phyloP scores from a whole-genome alignment of 1,284 basidiomycete species.

The Malassezia sp. region DNA sequence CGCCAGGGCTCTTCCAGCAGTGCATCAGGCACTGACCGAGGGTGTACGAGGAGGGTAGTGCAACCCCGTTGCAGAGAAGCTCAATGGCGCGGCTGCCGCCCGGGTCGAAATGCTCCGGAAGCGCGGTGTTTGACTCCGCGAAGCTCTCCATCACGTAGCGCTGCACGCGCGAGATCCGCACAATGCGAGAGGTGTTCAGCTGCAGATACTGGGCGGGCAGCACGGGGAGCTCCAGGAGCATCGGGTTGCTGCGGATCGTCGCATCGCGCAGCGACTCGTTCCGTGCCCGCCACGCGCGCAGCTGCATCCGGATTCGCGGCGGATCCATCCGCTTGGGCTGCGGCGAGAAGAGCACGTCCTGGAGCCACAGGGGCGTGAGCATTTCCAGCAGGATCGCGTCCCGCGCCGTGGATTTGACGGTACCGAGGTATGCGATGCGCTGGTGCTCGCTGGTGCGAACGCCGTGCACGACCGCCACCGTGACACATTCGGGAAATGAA shows the following conservation, averaged over 20 bases:
- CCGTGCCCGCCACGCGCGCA: background rate
- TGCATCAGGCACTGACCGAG: constrained; percentile 5
- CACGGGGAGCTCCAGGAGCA: background rate
- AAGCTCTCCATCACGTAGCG: too few relatives aligned
- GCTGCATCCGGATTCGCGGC: background rate
- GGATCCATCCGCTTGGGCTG: background rate
- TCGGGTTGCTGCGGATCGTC: too few relatives aligned
- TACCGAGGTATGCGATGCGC: constrained; percentile 1
- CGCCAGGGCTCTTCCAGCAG: background rate
- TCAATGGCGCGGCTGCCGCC: too few relatives aligned
- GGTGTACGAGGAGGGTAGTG: background rate
- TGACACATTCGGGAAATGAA: too few relatives aligned
- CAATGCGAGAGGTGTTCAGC: background rate
- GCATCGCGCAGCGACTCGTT: background rate
- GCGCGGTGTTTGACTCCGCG: too few relatives aligned
- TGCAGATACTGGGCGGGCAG: background rate
- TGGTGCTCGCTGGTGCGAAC: background rate
- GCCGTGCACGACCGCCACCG: constrained; percentile 1
- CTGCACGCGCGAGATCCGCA: constrained; percentile 3
- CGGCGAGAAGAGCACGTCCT: background rate
- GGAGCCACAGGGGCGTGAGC: constrained; percentile 8
- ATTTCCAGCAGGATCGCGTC: constrained; percentile 9
- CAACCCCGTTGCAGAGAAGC: constrained; percentile 7
- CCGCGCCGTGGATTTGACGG: background rate
- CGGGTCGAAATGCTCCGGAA: too few relatives aligned